Base-by-base conservation (phyloP, 2,329 filamentous ascomycete species). In the Sclerotinia sclerotiorum region DNA sequence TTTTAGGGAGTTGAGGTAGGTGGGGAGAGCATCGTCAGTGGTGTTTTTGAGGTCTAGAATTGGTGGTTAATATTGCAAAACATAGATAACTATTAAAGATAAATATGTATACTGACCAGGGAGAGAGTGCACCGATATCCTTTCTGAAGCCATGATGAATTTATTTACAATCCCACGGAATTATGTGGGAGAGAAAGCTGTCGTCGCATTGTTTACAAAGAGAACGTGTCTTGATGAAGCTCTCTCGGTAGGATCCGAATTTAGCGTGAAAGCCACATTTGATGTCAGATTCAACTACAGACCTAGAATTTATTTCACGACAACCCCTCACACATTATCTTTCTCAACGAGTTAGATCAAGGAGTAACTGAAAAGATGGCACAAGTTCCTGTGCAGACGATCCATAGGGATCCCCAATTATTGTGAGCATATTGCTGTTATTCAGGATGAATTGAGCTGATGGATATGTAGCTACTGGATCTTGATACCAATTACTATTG, bases 361-460 rank as follows among this genome's bases (percentile, higher is more conserved):
- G 65, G 10, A 55, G 24, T 6, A n/a, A 67, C 62, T 68, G 70
- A 72, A 77, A 82, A 72, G 65, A 98, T 98, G 94, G 90, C 91
- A 76, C 89, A 95, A 82, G 85, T 90, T 73, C 87, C 91, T 73
- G 90, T 92, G 75, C 95, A 99, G 85, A 95, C 93, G 84, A 97
- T 99, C 87, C 91, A 97, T 83, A 83, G 95, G 87, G 96, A 99
- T 90, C 94, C 95, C 77, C 94, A 97, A 82, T 85, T 99, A 73
- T 97, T 99, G 95, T 98, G 84, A 78, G 92, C 80, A 65, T 74
- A 68, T 55, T 66, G 51, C 27, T 48, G 55, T 61, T 72, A 55
- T 71, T 63, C 57, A 27, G 66, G 44, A 56, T 57, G 24, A 32
- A 49, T 70, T 73, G 73, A 68, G 64, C 71, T 70, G 68, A 78